These are phyloP conservation scores for Beauveria rudraprayagi DNA, from an alignment of 2,329 filamentous ascomycete species.

Conservation along the genomic window DNA sequence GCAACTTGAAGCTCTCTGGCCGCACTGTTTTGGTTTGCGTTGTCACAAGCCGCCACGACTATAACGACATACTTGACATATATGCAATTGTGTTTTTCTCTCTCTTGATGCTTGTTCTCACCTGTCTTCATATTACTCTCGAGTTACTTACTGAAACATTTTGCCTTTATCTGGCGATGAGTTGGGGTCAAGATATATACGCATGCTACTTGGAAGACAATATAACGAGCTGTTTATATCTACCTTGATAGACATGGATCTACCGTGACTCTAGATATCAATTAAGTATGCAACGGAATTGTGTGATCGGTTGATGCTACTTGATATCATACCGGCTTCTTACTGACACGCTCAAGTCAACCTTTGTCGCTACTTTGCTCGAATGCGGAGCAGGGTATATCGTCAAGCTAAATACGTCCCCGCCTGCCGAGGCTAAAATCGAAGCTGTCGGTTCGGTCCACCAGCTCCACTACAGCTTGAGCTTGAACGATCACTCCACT, in stretches of 20 bases:
- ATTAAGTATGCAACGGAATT: not conserved
- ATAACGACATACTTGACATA: conserved; percentile 7
- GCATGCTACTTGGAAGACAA: not conserved
- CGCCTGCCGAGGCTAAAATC: conserved; percentile 1
- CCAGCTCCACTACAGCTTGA: no score
- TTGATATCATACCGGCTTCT: no score
- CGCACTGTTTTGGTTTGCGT: not conserved
- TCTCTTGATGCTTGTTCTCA: not conserved
- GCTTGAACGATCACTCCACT: not conserved
- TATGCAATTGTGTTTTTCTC: not conserved
- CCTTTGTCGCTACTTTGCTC: not conserved
- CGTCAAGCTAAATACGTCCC: not conserved
- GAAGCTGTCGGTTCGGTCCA: no score
- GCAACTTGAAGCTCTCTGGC: not conserved
- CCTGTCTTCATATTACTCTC: not conserved
- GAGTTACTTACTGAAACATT: not conserved
- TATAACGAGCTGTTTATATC: not conserved
- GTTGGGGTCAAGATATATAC: not conserved
- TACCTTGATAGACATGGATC: not conserved
- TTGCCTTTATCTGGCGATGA: not conserved
- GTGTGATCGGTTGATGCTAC: not conserved
- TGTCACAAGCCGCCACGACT: not conserved
- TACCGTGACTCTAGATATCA: not conserved
- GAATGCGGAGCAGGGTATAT: not conserved
- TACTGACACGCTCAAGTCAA: no score